Conservation (phyloP, 164 flowering plant genomes). For the Vitis rupestris region DNA sequence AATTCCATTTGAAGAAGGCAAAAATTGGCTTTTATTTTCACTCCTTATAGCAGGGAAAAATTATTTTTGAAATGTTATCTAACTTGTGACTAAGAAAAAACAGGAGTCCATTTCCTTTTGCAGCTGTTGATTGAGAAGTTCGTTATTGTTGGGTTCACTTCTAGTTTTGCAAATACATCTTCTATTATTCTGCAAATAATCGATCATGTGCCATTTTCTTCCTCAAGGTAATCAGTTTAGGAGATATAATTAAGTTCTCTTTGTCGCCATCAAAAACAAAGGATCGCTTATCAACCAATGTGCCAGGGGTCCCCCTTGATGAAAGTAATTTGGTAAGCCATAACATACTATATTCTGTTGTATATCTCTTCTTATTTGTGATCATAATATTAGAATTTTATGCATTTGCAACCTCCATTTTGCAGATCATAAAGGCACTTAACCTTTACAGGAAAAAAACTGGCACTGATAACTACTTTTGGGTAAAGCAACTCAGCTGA, state of each 20-base stretch:
- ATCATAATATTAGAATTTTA: neutral
- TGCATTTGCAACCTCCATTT: constrained; percentile 8
- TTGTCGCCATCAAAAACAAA: constrained; percentile 68
- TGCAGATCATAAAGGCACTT: constrained; percentile 91
- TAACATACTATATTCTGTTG: neutral
- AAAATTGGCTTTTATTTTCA: neutral
- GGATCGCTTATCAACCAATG: constrained; percentile 85
- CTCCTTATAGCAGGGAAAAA: neutral
- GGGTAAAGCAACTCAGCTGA: constrained; percentile 44
- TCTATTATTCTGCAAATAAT: neutral
- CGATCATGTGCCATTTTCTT: neutral
- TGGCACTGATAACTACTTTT: constrained; percentile 70
- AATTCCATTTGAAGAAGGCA: neutral
- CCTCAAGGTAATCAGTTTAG: constrained; percentile 83
- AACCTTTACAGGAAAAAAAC: constrained; percentile 90
- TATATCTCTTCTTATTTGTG: constrained; percentile 2
- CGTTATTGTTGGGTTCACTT: neutral
- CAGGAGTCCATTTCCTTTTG: too few species aligned
- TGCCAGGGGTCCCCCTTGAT: constrained; percentile 88
- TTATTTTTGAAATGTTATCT: too few species aligned
- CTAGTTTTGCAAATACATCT: neutral
- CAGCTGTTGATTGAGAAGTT: neutral
- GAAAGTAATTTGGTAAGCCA: constrained; percentile 71
- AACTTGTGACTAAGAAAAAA: too few species aligned
- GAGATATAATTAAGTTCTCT: constrained; percentile 85